Base-by-base conservation (phyloP, 2,329 filamentous ascomycete species). In the Cladophialophora psammophila region DNA sequence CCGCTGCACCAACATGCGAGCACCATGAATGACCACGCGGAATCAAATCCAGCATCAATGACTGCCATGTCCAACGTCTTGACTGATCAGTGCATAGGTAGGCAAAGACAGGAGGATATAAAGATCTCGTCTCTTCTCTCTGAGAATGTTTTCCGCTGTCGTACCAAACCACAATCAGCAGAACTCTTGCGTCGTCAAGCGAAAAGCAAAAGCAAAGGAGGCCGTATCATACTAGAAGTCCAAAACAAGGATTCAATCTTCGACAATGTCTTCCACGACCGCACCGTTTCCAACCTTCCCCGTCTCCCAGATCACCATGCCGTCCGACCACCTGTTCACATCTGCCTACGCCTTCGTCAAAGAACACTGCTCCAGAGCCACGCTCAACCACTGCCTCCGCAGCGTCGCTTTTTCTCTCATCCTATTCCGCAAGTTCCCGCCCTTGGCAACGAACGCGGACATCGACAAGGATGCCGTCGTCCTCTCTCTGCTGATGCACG, bases 231-330 rank as follows among this genome's bases (percentile, higher is more conserved):
- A 31, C 48, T 10, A 20, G 9, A 54, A 7, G 26, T n/a, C 50
- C 20, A 13, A 35, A 20, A n/a, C n/a, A 15, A 54, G 12, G 10
- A 32, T 32, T 42, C 45, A 9, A 60, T 18, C 42, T 6, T 18
- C 40, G n/a, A 60, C 5, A 9, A 66, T 66, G 64, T 60, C 66
- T 38, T 38, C 60, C 15, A 64, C 66, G 38, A 53, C 62, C 31
- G 6, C 9, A 10, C 18, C 58, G 9, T 69, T 71, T 52, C 67
- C 69, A 34, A n/a, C 59, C 59, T 68, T 81, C 50, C 76, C 78
- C 45, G 80, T 81, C 68, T 80, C 79, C 32, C 74, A 78, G 61
- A 76, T 82, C 72, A 80, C 78, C 9, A 54, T 71, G 38, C 69
- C 69, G 13, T 60, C 56, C 7, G 66, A 38, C 13, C 54, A 59